Percentiles rank a stretch among this genome's conserved stretches.
Conservation (phyloP, 352 stramenopile genomes). For the Peronospora farinosa region DNA sequence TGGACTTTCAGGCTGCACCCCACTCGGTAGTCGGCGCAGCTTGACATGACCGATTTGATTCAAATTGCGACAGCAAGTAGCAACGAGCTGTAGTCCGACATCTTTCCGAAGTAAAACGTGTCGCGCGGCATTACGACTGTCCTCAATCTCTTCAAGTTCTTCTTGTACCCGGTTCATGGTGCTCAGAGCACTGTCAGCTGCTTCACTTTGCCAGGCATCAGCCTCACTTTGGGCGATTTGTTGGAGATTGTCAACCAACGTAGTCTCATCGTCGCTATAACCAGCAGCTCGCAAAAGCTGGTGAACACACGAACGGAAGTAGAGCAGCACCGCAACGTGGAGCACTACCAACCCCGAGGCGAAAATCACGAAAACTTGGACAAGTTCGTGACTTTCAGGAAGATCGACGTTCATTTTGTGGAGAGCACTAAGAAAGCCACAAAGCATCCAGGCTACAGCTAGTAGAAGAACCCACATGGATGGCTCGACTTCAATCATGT, state of each 20-base stretch:
- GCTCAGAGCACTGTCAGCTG: conserved; percentile 18
- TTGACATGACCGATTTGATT: conserved; percentile 2
- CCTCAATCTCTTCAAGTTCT: conserved; percentile 24
- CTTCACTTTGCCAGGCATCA: conserved; percentile 18
- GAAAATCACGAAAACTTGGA: conserved; percentile 36
- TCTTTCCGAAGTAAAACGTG: conserved; percentile 18
- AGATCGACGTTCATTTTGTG: conserved; percentile 13
- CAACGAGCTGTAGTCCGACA: conserved; percentile 18
- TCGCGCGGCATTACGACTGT: conserved; percentile 11
- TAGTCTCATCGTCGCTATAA: conserved; percentile 19
- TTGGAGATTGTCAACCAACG: conserved; percentile 16
- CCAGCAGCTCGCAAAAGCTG: conserved; percentile 14
- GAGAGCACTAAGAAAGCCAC: conserved; percentile 16
- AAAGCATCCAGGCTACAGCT: conserved; percentile 34
- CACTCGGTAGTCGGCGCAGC: background rate
- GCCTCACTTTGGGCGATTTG: conserved; percentile 19
- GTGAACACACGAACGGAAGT: conserved; percentile 27
- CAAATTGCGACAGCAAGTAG: conserved; percentile 18
- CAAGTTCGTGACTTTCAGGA: conserved; percentile 25
- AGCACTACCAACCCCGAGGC: conserved; percentile 33
- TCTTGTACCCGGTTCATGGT: conserved; percentile 25
- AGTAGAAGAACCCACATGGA: conserved; percentile 56
- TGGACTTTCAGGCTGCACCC: conserved; percentile 8
- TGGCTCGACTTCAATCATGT: conserved; percentile 67
- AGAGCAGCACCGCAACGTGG: conserved; percentile 32